Base-by-base conservation (phyloP, 192 early-diverging fungal genomes). In the Mortierella claussenii region DNA sequence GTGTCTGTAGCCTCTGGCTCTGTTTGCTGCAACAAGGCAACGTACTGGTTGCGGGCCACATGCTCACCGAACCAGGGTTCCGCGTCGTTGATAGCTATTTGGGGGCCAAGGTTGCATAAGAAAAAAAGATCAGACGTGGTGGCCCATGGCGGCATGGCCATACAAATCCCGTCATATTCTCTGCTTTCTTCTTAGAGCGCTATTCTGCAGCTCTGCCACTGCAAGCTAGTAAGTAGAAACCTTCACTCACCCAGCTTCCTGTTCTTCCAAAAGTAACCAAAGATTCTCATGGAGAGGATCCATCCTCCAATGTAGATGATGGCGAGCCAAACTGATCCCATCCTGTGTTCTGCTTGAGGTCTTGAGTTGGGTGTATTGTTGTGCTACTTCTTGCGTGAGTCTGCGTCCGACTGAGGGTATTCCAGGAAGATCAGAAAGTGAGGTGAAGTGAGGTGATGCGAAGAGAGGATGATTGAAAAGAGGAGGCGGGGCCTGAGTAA, bases 11-110 rank as follows among this genome's bases (percentile, higher is more conserved):
- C 83, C n/a, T 83, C 79, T 13, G 88, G 82, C 43, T 87, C 87
- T n/a, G 83, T 68, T 55, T 87, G 70, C 32, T 86, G 83, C 18
- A 89, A 56, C 3, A 94, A 80, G 13, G 89, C 81, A 74, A 90
- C 87, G 79, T 93, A 94, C 51, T 90, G 86, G 58, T 89, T 87
- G 52, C 87, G 84, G 73, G 88, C 86, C 11, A 79, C 65, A 57
- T 94, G 86, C 43, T 80, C 73, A 15, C 88, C 86, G 51, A 92
- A 94, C 92, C 91, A 94, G 4, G 92, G 82, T 47, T 90, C 88
- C 10, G 73, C 73, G 45, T 62, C 73, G 46, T 67, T 76, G 47
- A 67, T 76, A 30, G 73, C 73, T 76, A 66, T 15, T n/a, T n/a
- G n/a, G n/a, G n/a, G n/a, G n/a, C n/a, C n/a, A n/a, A n/a, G n/a